Evolutionary conservation across 345 rosid species (phyloP), one percentile per base, ranked within the genome.

Genomic region (Eucalyptus globulus): DNA sequence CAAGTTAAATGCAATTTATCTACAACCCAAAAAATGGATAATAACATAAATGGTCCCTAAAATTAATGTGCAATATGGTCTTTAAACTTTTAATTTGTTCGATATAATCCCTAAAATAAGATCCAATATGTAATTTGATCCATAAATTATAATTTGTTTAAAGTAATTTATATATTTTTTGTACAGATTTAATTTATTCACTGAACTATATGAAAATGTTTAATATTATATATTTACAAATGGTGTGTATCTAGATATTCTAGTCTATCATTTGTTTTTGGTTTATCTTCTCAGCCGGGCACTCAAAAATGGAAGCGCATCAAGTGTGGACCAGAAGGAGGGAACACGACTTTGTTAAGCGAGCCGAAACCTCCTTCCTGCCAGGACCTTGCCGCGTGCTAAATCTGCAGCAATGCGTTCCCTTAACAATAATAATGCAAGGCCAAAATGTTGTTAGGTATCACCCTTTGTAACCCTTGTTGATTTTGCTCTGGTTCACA

Each of bases 301-400:
- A 97, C 99, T 47, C 99, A 98, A 91, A 97, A 98, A 88, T 94
- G 98, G 2, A 93, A 96, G 65, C 95, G 99, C 86, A 93, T 94
- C 34, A 96, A 34, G 91, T 81, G 93, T 87, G 99, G 98, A 90
- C 99, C 98, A 81, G 99, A 95, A 93, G 99, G 99, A 90, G 99
- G 99, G 87, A 96, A 96, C 90, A 96, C 91, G 34, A 96, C 95
- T 86, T 89, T 98, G 91, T 93, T 94, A 2, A 89, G 95, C 8
- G 99, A 97, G 88, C 98, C 99, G n/a, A 97, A 93, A 91, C 96
- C 98, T 88, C 62, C 87, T 86, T n/a, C 47, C 3, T 86, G 45
- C 62, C 67, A n/a, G 47, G 87, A 53, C 29, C 67, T 87, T 9
- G 88, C 26, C 7, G 31, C 69, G 5, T 54, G 88, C 31, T 54